Conservation (phyloP, 345 rosid species). For the Diplotaxis tenuifolia region DNA sequence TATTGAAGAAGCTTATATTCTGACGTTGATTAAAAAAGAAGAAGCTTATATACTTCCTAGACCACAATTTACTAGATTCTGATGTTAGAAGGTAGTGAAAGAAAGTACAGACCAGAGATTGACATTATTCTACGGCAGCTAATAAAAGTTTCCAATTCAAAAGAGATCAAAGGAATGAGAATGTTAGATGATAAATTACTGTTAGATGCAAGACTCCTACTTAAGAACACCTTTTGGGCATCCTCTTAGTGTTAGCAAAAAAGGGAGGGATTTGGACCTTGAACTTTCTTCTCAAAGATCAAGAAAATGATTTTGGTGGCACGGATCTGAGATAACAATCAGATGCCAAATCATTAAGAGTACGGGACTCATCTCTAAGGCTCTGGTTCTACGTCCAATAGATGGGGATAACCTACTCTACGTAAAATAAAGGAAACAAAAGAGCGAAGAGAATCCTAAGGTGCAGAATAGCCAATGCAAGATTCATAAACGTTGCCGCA, state of each 20-base stretch:
- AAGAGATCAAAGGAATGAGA: conserved; percentile 21
- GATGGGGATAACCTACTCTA: conserved; percentile 19
- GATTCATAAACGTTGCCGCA: conserved; percentile 19
- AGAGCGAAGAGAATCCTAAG: neutral
- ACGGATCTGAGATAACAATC: conserved; percentile 9
- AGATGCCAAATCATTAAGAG: conserved; percentile 5
- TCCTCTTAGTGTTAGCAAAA: conserved; percentile 14
- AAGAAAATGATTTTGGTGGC: conserved; percentile 19
- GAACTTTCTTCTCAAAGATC: conserved; percentile 26
- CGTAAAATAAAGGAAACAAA: neutral
- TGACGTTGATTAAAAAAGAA: no score
- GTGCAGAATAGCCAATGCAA: conserved; percentile 15
- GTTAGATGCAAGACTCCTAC: conserved; percentile 14
- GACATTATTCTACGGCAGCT: neutral
- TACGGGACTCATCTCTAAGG: neutral
- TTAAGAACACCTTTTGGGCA: neutral
- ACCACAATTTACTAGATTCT: conserved; percentile 12
- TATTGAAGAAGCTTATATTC: conserved; percentile 8
- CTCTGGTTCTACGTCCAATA: no score
- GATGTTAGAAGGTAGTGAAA: neutral
- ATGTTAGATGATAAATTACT: neutral
- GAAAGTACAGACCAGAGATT: conserved; percentile 15
- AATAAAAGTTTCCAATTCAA: neutral
- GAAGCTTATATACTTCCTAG: conserved; percentile 17
- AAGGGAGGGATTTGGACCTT: neutral